A percentile compares a stretch with the other conserved stretches of the same genome.
Evolutionary conservation across 352 stramenopile species (phyloP).

Genomic region (Globisporangium middletonii): DNA sequence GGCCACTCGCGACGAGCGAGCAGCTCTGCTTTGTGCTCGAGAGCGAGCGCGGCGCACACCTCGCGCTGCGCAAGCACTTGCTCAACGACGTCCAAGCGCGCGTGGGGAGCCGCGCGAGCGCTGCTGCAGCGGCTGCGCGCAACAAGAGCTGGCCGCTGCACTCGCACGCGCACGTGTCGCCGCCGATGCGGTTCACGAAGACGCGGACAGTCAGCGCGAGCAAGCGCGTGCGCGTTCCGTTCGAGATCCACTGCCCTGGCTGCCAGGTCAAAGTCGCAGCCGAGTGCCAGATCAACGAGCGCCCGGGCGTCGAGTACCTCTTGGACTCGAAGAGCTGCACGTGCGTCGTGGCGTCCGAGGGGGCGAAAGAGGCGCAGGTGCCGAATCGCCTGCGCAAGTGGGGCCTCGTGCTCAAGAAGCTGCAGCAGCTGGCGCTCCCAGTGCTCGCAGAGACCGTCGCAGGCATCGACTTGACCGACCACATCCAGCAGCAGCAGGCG

Average conservation of each 20-base stretch:
- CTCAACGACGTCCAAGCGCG: slow-evolving; percentile 6
- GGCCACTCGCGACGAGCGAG: slow-evolving; percentile 2
- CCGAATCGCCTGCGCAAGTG: slow-evolving; percentile 22
- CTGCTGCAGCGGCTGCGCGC: not conserved
- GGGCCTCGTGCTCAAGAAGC: slow-evolving; percentile 24
- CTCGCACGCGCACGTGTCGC: slow-evolving; percentile 21
- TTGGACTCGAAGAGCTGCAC: slow-evolving; percentile 45
- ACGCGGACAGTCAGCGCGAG: slow-evolving; percentile 28
- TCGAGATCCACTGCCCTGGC: slow-evolving; percentile 39
- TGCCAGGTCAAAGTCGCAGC: slow-evolving; percentile 48
- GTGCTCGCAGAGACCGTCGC: slow-evolving; percentile 13
- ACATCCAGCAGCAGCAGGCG: not conserved
- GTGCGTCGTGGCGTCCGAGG: slow-evolving; percentile 20
- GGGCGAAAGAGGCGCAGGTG: not conserved
- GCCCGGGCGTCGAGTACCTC: slow-evolving; percentile 33
- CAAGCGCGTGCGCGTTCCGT: slow-evolving; percentile 37
- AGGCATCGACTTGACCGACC: not conserved
- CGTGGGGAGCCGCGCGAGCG: too few relatives aligned
- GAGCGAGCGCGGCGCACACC: slow-evolving; percentile 12
- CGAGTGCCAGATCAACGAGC: slow-evolving; percentile 40
- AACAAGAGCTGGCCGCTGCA: slow-evolving; percentile 25
- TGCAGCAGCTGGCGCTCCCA: slow-evolving; percentile 24
- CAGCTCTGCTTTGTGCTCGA: slow-evolving; percentile 16
- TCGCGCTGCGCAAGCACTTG: slow-evolving; percentile 13
- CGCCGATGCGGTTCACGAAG: slow-evolving; percentile 40